Conservation (phyloP, 2,329 filamentous ascomycete species). For the Colletotrichum plurivorum region DNA sequence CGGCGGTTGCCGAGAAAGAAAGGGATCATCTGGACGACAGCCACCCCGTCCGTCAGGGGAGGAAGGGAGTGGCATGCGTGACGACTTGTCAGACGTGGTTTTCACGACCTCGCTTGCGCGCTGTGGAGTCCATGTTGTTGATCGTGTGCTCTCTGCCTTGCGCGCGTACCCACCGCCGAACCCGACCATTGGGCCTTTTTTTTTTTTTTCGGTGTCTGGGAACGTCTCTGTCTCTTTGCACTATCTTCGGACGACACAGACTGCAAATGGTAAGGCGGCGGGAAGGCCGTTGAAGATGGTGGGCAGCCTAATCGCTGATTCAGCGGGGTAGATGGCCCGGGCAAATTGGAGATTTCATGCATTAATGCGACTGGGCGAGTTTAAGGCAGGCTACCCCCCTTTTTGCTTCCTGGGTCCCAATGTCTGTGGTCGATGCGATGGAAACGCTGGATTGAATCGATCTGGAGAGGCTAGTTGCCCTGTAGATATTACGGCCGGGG, state of each 20-base stretch:
- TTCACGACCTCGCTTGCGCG: neutral
- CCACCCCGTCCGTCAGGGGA: constrained; percentile 4
- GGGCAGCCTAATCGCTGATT: constrained; percentile 39
- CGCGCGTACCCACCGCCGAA: constrained; percentile 2
- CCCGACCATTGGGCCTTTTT: constrained; percentile 14
- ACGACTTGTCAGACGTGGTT: constrained; percentile 9
- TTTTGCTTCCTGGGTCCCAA: neutral
- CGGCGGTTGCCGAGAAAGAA: constrained; percentile 14
- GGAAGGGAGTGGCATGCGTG: constrained; percentile 23
- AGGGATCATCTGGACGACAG: constrained; percentile 11
- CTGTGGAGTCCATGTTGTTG: constrained; percentile 25
- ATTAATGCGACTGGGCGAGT: constrained; percentile 32
- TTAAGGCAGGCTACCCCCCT: constrained; percentile 13
- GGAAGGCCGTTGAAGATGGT: constrained; percentile 39
- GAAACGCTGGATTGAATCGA: constrained; percentile 15
- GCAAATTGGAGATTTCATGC: constrained; percentile 39
- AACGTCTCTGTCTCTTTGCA: constrained; percentile 13
- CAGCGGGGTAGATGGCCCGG: constrained; percentile 38
- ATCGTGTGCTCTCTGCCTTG: constrained; percentile 23
- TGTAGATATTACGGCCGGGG: constrained; percentile 27
- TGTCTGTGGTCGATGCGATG: constrained; percentile 15
- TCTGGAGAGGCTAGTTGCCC: constrained; percentile 28
- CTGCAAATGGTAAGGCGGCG: constrained; percentile 37
- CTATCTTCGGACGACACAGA: constrained; percentile 26
- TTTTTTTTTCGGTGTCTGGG: constrained; percentile 11